These are phyloP conservation scores for Aspergillus funiculosus DNA, from an alignment of 495 filamentous ascomycete genomes.

Conservation along the genomic window DNA sequence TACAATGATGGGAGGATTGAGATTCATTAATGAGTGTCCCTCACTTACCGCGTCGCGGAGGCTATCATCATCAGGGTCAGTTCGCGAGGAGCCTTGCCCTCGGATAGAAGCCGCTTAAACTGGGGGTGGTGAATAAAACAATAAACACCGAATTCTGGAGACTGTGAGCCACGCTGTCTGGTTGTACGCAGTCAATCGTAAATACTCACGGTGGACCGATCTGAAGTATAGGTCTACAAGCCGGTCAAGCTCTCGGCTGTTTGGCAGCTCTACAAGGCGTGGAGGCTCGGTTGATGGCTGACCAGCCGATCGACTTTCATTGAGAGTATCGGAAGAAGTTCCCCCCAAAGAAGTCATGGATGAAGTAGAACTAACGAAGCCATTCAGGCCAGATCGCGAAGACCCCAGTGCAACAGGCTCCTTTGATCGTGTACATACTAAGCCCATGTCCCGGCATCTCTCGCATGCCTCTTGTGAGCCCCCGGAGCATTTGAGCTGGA, in stretches of 20 bases:
- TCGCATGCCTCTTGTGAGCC: background rate
- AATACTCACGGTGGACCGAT: background rate
- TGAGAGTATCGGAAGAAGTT: too few species aligned
- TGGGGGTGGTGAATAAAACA: background rate
- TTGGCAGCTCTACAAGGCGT: background rate
- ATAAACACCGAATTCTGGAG: background rate
- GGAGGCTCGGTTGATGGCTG: background rate
- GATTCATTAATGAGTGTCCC: too few species aligned
- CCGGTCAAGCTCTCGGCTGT: background rate
- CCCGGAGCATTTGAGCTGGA: background rate
- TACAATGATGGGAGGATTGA: too few species aligned
- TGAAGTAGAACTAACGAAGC: too few species aligned
- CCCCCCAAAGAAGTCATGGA: too few species aligned
- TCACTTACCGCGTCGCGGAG: background rate
- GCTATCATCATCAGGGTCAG: slow-evolving; percentile 3
- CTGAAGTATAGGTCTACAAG: background rate
- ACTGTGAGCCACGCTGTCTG: too few species aligned
- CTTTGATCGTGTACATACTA: background rate
- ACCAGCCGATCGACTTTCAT: background rate
- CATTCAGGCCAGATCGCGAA: too few species aligned
- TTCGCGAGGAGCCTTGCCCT: background rate
- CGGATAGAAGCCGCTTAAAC: background rate
- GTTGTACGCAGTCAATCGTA: too few species aligned
- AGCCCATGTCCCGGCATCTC: background rate
- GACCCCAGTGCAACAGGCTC: background rate